Evolutionary conservation across 345 rosid species (phyloP).

Genomic region (Syzygium aqueum): DNA sequence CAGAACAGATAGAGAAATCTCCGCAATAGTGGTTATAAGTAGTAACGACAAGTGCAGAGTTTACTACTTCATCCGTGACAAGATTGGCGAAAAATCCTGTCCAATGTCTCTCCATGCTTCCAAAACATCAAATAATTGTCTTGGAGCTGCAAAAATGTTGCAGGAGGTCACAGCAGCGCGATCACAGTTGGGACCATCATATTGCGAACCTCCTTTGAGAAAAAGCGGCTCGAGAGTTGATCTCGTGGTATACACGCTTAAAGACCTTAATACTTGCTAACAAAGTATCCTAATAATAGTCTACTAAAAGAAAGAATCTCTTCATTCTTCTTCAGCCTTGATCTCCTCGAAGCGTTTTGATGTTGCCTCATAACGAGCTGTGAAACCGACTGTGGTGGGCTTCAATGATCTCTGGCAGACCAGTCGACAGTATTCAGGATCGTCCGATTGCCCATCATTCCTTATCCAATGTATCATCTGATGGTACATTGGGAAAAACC

Average conservation of each 20-base stretch:
- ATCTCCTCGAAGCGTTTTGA: slow-evolving; percentile 11
- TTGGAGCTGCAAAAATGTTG: background rate
- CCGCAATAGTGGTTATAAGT: background rate
- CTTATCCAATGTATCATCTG: slow-evolving; percentile 93
- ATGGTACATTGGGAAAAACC: slow-evolving; percentile 80
- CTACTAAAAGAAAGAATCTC: background rate
- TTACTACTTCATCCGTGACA: background rate
- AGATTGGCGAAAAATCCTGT: background rate
- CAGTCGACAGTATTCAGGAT: slow-evolving; percentile 71
- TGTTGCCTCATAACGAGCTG: slow-evolving; percentile 53
- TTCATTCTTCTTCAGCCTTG: background rate
- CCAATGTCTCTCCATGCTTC: background rate
- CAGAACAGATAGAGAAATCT: background rate
- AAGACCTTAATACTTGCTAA: background rate
- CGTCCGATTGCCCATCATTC: slow-evolving; percentile 64
- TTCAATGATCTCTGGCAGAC: slow-evolving; percentile 77
- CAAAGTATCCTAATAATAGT: background rate
- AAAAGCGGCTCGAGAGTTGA: background rate
- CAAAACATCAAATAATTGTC: slow-evolving; percentile 1
- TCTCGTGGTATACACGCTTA: background rate
- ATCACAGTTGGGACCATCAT: background rate
- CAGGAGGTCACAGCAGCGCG: background rate
- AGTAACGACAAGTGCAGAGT: background rate
- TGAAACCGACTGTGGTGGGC: slow-evolving; percentile 70
- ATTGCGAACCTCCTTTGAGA: background rate